These are phyloP conservation scores for Globisporangium iwayamae DNA, from an alignment of 352 stramenopile species.

Conservation along the genomic window DNA sequence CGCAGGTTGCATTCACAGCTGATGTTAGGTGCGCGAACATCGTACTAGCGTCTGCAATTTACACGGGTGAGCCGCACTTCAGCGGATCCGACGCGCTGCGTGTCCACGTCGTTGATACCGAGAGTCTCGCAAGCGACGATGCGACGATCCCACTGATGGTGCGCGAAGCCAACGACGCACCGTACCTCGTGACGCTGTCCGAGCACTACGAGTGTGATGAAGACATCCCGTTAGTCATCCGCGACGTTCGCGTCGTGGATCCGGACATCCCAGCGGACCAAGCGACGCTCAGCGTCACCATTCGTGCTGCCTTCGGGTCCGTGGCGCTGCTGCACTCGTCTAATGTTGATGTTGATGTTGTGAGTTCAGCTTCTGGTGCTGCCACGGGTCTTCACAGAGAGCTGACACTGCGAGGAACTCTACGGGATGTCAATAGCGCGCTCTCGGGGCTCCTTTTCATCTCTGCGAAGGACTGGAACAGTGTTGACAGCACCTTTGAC, in stretches of 20 bases:
- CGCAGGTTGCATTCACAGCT: constrained; percentile 23
- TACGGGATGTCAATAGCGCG: constrained; percentile 41
- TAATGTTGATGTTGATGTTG: not conserved
- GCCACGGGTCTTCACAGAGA: not conserved
- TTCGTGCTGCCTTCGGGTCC: constrained; percentile 31
- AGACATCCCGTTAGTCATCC: constrained; percentile 47
- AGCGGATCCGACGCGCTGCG: constrained; percentile 41
- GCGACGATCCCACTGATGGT: constrained; percentile 45
- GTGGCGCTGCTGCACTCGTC: constrained; percentile 27
- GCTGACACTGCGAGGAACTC: constrained; percentile 31
- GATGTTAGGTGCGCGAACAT: constrained; percentile 33
- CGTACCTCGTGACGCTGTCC: constrained; percentile 29
- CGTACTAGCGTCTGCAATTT: constrained; percentile 31
- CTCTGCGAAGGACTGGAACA: constrained; percentile 68
- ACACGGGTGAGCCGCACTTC: constrained; percentile 38
- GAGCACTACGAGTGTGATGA: constrained; percentile 52
- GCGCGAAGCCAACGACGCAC: constrained; percentile 60
- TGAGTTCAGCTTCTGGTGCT: constrained; percentile 1
- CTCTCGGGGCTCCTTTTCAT: constrained; percentile 47
- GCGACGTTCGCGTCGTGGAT: constrained; percentile 43
- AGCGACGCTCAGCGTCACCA: constrained; percentile 15
- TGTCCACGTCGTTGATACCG: constrained; percentile 26
- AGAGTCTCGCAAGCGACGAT: constrained; percentile 20
- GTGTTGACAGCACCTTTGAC: constrained; percentile 27
- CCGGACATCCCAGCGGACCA: constrained; percentile 26